Base-by-base conservation (phyloP, 371 early-diverging fungal genomes). In the Haplosporangium sp. region DNA sequence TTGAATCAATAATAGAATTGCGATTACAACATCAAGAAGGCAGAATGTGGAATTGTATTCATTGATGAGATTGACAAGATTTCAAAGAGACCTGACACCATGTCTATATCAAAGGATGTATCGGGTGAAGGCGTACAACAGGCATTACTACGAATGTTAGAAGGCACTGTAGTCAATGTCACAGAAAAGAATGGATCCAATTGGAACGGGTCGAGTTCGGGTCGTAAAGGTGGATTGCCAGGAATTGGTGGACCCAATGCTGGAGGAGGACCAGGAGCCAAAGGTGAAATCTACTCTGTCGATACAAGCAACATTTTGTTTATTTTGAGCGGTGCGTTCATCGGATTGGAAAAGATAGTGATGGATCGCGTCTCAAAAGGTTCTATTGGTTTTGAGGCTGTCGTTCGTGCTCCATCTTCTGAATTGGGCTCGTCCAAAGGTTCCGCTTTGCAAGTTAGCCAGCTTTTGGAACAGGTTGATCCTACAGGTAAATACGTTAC, bases 71-170 rank as follows among this genome's bases (percentile, higher is more conserved):
- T 96, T 44, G 97, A 97, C 85, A 96, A 96, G 83, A 93, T 96
- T 63, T 91, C 95, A 1, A 85, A 92, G 64, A 84, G 93, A 72
- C 90, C 93, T 0, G 96, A 96, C 78, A 77, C 92, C 9, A 86
- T 88, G 69, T 91, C 94, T 0, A 86, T 90, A 27, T 89, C 95
- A n/a, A 93, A 95, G 71, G 97, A 97, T 84, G 96, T 97, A 0
- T 93, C 94, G 7, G 97, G 97, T 60, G 96, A 97, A 83, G 97
- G 97, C 8, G 97, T 97, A 6, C 97, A 97, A 75, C 96, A 97
- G 77, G 88, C 94, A 0, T 76, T 96, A 17, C 83, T 97, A 55
- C 85, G 95, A 6, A 96, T 96, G 95, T 83, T 96, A 10, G 96
- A 96, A 84, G 96, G 96, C 7, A 96, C 96, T 0, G 87, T 92